Conservation (phyloP, 2,329 filamentous ascomycete genomes). For the Fusarium sp. region DNA sequence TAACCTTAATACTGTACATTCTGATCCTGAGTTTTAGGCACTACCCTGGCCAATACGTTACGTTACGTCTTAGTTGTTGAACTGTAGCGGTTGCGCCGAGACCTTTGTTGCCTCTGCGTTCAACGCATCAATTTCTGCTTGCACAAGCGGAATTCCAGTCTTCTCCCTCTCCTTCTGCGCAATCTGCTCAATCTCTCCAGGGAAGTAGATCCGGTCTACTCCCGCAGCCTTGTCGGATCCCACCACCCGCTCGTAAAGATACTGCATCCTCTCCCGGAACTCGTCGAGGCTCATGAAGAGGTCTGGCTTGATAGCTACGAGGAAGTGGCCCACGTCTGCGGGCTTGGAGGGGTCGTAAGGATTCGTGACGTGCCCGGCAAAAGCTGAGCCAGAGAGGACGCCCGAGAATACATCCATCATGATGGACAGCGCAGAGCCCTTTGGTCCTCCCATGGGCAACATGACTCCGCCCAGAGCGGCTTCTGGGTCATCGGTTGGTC, state of each 20-base stretch:
- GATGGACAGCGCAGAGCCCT: constrained; percentile 79
- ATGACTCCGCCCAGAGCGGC: constrained; percentile 80
- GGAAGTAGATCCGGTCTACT: constrained; percentile 69
- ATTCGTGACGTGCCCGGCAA: constrained; percentile 79
- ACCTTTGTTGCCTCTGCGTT: constrained; percentile 64
- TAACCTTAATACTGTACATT: too few relatives aligned
- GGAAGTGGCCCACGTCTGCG: constrained; percentile 79
- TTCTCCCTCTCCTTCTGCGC: constrained; percentile 61
- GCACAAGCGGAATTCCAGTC: constrained; percentile 68
- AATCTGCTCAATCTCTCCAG: constrained; percentile 70
- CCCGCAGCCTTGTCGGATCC: constrained; percentile 65
- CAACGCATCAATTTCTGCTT: constrained; percentile 65
- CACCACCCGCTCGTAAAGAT: constrained; percentile 65
- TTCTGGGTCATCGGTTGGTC: constrained; percentile 75
- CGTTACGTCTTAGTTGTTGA: not conserved
- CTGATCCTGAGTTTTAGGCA: too few relatives aligned
- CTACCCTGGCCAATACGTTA: too few relatives aligned
- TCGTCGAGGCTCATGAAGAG: constrained; percentile 77
- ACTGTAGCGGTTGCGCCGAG: constrained; percentile 45
- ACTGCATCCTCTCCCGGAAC: constrained; percentile 71
- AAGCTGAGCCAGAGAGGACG: constrained; percentile 79
- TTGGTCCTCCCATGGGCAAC: constrained; percentile 87
- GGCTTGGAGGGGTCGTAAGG: constrained; percentile 78
- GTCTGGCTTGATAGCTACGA: constrained; percentile 78
- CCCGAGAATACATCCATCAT: constrained; percentile 94